Base-by-base conservation (phyloP, 2,329 filamentous ascomycete genomes). In the Talaromyces sp. region DNA sequence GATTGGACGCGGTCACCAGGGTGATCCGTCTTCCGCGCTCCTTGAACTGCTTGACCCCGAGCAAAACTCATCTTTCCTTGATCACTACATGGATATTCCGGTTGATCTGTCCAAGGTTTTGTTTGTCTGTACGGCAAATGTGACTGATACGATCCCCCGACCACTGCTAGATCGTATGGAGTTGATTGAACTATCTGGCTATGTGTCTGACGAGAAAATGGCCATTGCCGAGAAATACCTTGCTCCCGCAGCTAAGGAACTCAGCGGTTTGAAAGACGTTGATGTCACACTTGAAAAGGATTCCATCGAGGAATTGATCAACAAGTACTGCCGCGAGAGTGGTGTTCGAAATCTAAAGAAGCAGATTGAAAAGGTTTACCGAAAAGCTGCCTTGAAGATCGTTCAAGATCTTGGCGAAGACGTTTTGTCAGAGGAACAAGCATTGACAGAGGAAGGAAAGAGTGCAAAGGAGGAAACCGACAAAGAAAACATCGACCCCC, bases 281-380 rank as follows among this genome's bases (percentile, higher is more conserved):
- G 89, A 97, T 71, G 93, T 99, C n/a, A 81, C 81, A n/a, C 82
- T 99, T 51, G 88, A 87, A 64, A 88, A 92, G 67, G 89, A 90
- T 62, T 96, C 93, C 13, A 96, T 99, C 52, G 89, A 95, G 71
- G 95, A 99, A 77, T 84, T 99, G 52, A 99, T 99, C 81, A 98
- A 98, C 79, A 96, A 92, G 27, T 99, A 99, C 80, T 97, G 93
- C 78, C 90, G 95, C 51, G 95, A 99, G 78, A 96, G 92, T 51
- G 95, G 95, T 69, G 96, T 99, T 9, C 89, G 95, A 67, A 99
- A 99, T 72, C 80, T 99, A 64, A 99, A 99, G 85, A 98, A 99
- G 81, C 93, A 98, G 75, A 99, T 99, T 64, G 95, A 99, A 76
- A 99, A 99, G 81, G 92, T 99, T 3, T 99, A 97, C 78, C 88